Percentiles rank a stretch among this genome's conserved stretches.
phyloP scores from a whole-genome alignment of 441 rosid genomes.

The Erysimum cheiri region DNA sequence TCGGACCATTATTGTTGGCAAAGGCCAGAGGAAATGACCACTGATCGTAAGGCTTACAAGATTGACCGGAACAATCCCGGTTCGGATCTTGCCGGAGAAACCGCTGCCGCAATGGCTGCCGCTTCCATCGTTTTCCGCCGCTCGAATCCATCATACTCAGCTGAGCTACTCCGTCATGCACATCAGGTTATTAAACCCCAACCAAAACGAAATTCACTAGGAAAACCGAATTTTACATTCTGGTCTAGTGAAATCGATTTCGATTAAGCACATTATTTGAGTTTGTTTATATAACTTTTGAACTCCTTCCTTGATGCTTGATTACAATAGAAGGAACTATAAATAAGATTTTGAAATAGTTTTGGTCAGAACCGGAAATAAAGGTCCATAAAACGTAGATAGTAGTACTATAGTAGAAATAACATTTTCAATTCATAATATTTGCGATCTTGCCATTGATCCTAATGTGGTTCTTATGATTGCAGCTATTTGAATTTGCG shows the following conservation, averaged over 20 bases:
- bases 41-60: slow-evolving; percentile 46
- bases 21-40: slow-evolving; percentile 61
- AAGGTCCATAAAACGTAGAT: background rate
- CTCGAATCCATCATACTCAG: slow-evolving; percentile 48
- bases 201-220: background rate
- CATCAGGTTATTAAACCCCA: slow-evolving; percentile 40
- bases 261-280: slow-evolving; percentile 16
- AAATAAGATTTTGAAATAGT: background rate
- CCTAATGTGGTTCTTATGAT: background rate
- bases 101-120: slow-evolving; percentile 56
- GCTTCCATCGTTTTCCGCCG: slow-evolving; percentile 52
- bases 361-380: background rate
- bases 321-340: background rate
- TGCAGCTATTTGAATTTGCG: slow-evolving; percentile 89
- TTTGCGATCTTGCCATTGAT: background rate
- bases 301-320: background rate
- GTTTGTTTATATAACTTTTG: background rate
- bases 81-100: slow-evolving; percentile 58
- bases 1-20: slow-evolving; percentile 57
- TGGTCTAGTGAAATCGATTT: background rate
- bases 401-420: background rate
- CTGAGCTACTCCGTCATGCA: slow-evolving; percentile 49
- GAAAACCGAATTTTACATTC: background rate
- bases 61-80: slow-evolving; percentile 52
- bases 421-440: background rate